Percentiles rank a stretch among this genome's conserved stretches.
Evolutionary conservation across 2,329 filamentous ascomycete genomes (phyloP).

Genomic region (Calonectria multiphialidica): DNA sequence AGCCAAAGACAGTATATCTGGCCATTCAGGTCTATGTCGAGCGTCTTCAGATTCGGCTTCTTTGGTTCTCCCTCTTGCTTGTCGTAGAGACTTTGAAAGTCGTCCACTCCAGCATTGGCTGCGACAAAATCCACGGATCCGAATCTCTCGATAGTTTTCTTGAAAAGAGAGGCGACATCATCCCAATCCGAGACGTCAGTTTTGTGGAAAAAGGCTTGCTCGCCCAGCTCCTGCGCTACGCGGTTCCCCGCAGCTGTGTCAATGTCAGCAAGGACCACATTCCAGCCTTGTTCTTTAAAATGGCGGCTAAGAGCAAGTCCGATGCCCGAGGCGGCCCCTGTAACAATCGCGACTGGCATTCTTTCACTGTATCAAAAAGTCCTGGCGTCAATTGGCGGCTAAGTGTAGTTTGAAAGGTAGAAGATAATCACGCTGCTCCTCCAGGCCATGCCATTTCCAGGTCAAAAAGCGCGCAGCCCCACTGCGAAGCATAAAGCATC

Average conservation of each 20-base stretch:
- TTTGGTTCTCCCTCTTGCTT: constrained; percentile 2
- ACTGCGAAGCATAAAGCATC: neutral
- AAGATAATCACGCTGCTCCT: neutral
- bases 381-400: neutral
- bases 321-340: neutral
- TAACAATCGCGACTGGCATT: constrained; percentile 9
- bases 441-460: neutral
- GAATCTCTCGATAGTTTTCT: neutral
- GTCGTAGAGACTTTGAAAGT: constrained; percentile 15
- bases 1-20: constrained; percentile 14
- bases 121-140: constrained; percentile 3
- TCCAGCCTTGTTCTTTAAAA: constrained; percentile 5
- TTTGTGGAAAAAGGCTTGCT: constrained; percentile 16
- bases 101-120: constrained; percentile 15
- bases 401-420: neutral
- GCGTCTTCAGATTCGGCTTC: constrained; percentile 13
- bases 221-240: neutral
- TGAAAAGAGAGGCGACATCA: constrained; percentile 12
- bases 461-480: neutral
- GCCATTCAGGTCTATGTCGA: constrained; percentile 11
- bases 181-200: constrained; percentile 17
- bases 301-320: neutral
- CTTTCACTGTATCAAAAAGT: constrained; percentile 11
- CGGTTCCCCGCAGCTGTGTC: constrained; percentile 4
- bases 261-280: constrained; percentile 1